Percentiles rank a stretch among this genome's conserved stretches.
Conservation (phyloP, 192 early-diverging fungal species). For the Umbelopsis sp. region DNA sequence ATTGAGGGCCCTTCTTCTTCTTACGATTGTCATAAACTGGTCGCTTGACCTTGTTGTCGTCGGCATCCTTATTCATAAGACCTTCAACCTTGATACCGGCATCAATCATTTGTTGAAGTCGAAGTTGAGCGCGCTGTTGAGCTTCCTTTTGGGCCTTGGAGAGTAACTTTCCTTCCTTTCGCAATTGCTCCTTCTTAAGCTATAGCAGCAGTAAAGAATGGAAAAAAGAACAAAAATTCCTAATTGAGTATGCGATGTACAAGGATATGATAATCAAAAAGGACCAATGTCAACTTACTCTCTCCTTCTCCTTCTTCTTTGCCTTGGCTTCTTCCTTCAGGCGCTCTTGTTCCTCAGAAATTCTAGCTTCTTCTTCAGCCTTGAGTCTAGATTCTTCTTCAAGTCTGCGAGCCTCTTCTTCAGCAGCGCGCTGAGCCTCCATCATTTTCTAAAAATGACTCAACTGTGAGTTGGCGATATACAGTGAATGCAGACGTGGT, state of each 20-base stretch:
- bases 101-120: slow-evolving; percentile 76
- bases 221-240: no score
- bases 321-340: slow-evolving; percentile 74
- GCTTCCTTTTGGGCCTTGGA: slow-evolving; percentile 92
- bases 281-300: slow-evolving; percentile 28
- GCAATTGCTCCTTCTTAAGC: slow-evolving; percentile 86
- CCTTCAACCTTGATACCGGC: slow-evolving; percentile 80
- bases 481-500: not conserved
- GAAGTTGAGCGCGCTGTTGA: slow-evolving; percentile 66
- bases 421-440: slow-evolving; percentile 71
- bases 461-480: slow-evolving; percentile 3
- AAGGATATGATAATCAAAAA: not conserved
- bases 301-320: slow-evolving; percentile 85
- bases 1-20: slow-evolving; percentile 62
- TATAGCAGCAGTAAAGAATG: slow-evolving; percentile 24
- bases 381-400: slow-evolving; percentile 71
- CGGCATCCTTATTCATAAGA: slow-evolving; percentile 48
- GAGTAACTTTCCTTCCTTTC: slow-evolving; percentile 89
- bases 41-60: slow-evolving; percentile 62
- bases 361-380: slow-evolving; percentile 69
- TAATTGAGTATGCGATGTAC: no score
- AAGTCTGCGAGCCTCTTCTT: slow-evolving; percentile 72
- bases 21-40: slow-evolving; percentile 71
- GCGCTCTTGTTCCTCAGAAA: slow-evolving; percentile 74
- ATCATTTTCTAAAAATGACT: slow-evolving; percentile 58